Evolutionary conservation across 306 rosid genomes (phyloP).

Genomic region (Prunus davidiana): DNA sequence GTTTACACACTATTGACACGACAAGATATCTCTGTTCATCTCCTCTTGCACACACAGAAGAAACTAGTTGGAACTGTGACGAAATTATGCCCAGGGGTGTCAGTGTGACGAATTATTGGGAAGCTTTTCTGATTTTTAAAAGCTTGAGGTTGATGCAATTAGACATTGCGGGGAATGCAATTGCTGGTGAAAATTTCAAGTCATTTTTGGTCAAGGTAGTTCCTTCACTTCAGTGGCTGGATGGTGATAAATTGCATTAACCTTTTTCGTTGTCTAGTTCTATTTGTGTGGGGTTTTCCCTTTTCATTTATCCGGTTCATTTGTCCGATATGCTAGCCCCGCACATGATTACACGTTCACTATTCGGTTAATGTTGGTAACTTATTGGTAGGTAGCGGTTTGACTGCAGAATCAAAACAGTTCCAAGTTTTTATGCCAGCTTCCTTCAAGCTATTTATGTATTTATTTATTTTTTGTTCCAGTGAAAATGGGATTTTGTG

Average conservation of each 20-base stretch:
- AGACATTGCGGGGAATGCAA: constrained; percentile 50
- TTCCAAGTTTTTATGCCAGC: not conserved
- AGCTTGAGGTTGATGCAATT: constrained; percentile 59
- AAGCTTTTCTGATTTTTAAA: constrained; percentile 62
- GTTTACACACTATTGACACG: constrained; percentile 64
- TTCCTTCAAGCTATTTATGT: no score
- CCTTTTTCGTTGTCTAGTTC: not conserved
- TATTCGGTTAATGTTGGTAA: not conserved
- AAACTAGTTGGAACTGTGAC: constrained; percentile 42
- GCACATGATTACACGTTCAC: not conserved
- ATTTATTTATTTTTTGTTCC: not conserved
- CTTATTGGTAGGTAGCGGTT: not conserved
- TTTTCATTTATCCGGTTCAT: not conserved
- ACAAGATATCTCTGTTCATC: constrained; percentile 67
- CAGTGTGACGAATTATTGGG: constrained; percentile 49
- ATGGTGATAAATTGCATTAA: constrained; percentile 37
- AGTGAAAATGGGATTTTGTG: not conserved
- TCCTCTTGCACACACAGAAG: constrained; percentile 68
- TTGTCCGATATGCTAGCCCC: not conserved
- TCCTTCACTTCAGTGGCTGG: constrained; percentile 48
- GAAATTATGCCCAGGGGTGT: constrained; percentile 27
- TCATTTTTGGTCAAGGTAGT: constrained; percentile 55
- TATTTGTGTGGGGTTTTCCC: no score
- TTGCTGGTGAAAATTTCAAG: constrained; percentile 52
- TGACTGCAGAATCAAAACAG: not conserved